Evolutionary conservation across 164 flowering plant species (phyloP), one percentile per base, ranked within the genome.

Genomic region (Tinospora cordifolia): DNA sequence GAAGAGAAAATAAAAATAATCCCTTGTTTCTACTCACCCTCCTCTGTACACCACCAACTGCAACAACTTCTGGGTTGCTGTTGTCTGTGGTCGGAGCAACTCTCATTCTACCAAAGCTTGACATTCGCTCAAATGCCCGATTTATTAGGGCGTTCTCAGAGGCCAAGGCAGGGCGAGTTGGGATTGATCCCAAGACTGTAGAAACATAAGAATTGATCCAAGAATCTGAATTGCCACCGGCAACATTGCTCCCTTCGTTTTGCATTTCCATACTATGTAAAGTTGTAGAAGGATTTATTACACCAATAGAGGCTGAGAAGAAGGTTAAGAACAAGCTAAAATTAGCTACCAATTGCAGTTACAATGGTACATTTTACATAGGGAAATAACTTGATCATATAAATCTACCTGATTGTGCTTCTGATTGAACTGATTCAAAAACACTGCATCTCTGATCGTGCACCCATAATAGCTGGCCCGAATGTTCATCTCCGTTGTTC

Each of bases 111-210:
- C 93, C 81, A 39, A 94, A 92, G 84, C 99, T 90, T 36, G 97
- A 88, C 86, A 90, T 80, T 22, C 93, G 82, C 75, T 83, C 86
- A 36, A 90, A 83, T 11, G 96, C 89, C 41, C 79, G 80, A 71
- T 84, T 87, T 1, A 88, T 83, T 74, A 89, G 69, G 46, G 83
- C 81, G 66, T 71, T 83, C 75, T 95, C 99, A 0, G 96, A 75
- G 26, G 99, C 99, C 25, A 93, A 83, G 67, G 99, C 99, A 69
- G 98, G 97, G 71, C 82, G 81, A 22, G 93, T 78, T 1, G 99
- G 99, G 68, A 95, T 85, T 26, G 98, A 87, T 57, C 89, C 99
- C 77, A 95, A 83, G 77, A 89, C 83, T 21, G 81, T 19, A 85
- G 90, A 87, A 12, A 95, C 40, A 4, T 86, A 75, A 73, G 97